phyloP scores from a whole-genome alignment of 1,284 basidiomycete species.

The Trametes pubescens region DNA sequence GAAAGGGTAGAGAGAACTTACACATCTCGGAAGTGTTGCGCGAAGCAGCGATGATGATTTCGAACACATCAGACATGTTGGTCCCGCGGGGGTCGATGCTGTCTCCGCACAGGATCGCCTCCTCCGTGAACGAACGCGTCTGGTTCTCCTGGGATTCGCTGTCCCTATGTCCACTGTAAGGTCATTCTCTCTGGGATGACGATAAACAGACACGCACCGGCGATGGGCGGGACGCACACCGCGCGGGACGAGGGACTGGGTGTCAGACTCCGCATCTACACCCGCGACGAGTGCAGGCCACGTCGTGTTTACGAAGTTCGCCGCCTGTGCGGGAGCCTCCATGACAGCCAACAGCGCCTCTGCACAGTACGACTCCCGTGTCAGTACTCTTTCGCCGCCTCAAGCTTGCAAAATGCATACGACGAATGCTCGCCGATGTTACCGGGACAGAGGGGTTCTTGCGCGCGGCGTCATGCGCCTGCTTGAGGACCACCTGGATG shows the following conservation, averaged over 20 bases:
- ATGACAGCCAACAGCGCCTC: background rate
- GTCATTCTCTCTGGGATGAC: constrained; percentile 7
- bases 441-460: constrained; percentile 9
- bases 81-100: constrained; percentile 22
- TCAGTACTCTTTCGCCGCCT: background rate
- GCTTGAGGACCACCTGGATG: constrained; percentile 13
- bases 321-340: background rate
- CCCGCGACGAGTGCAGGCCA: constrained; percentile 11
- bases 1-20: constrained; percentile 12
- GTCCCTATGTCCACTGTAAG: constrained; percentile 8
- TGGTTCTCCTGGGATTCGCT: background rate
- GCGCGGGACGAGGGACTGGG: background rate
- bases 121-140: constrained; percentile 7
- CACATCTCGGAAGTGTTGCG: constrained; percentile 29
- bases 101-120: constrained; percentile 32
- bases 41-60: constrained; percentile 24
- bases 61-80: constrained; percentile 31
- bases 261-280: background rate
- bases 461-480: constrained; percentile 6
- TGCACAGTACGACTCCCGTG: background rate
- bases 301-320: constrained; percentile 8
- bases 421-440: constrained; percentile 14
- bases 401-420: background rate
- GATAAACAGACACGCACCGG: background rate
- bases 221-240: background rate